phyloP scores from a whole-genome alignment of 495 filamentous ascomycete genomes.

The Penicillium manginii region DNA sequence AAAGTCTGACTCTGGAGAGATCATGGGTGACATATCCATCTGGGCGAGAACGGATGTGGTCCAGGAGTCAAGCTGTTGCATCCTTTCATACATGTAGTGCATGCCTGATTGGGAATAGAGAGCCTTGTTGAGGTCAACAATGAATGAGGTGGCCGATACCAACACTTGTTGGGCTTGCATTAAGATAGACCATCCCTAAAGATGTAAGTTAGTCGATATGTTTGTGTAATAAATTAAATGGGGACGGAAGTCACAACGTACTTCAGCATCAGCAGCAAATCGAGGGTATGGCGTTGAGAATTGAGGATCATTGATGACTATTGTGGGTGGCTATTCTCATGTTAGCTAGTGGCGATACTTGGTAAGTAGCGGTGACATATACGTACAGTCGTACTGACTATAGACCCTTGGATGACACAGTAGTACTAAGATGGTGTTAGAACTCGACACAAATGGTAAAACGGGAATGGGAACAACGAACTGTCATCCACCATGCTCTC shows the following conservation, averaged over 20 bases:
- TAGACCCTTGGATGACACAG: slow-evolving; percentile 61
- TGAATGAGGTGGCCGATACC: slow-evolving; percentile 58
- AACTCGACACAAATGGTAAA: not conserved
- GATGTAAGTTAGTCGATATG: not conserved
- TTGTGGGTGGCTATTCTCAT: slow-evolving; percentile 47
- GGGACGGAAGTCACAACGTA: slow-evolving; percentile 30
- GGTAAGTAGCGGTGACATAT: slow-evolving; percentile 5
- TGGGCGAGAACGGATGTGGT: slow-evolving; percentile 52
- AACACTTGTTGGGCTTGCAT: slow-evolving; percentile 62
- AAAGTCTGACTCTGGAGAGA: slow-evolving; percentile 42
- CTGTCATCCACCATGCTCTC: slow-evolving; percentile 68
- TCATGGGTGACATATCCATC: slow-evolving; percentile 45
- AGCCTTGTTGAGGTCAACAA: slow-evolving; percentile 54
- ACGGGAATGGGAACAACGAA: slow-evolving; percentile 22
- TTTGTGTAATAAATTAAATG: not conserved
- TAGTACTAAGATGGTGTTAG: slow-evolving; percentile 50
- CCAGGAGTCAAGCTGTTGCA: slow-evolving; percentile 58
- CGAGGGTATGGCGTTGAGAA: slow-evolving; percentile 60
- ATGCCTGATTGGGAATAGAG: slow-evolving; percentile 40
- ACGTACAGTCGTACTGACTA: slow-evolving; percentile 62
- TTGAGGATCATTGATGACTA: slow-evolving; percentile 59
- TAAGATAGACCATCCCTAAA: slow-evolving; percentile 57
- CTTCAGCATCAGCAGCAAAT: slow-evolving; percentile 56
- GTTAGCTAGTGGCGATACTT: not conserved
- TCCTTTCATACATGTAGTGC: slow-evolving; percentile 54